phyloP scores from a whole-genome alignment of 257 asterid species.

The Rhazya stricta region DNA sequence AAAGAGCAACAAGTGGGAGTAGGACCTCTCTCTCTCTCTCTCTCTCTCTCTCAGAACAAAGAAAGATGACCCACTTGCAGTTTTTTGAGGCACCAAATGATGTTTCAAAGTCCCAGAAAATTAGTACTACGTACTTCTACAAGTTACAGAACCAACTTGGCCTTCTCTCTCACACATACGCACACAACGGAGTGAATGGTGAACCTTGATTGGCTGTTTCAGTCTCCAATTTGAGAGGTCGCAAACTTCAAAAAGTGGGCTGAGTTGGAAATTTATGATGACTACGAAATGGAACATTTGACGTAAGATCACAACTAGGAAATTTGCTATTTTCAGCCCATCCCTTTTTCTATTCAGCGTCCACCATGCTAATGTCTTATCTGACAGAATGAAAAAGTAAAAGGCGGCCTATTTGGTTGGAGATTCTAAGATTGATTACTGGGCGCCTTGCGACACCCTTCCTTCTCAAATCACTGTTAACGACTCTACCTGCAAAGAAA shows the following conservation, averaged over 20 bases:
- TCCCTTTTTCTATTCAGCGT: conserved; percentile 5
- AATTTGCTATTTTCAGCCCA: conserved; percentile 18
- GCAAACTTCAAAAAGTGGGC: conserved; percentile 11
- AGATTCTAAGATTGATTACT: not conserved
- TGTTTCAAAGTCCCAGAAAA: conserved; percentile 16
- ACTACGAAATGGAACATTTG: conserved; percentile 8
- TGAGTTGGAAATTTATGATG: conserved; percentile 16
- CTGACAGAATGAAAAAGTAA: conserved; percentile 9
- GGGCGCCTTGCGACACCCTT: not conserved
- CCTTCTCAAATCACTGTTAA: too few relatives aligned
- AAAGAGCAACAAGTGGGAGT: conserved; percentile 59
- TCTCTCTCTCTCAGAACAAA: conserved; percentile 13
- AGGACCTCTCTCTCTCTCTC: conserved; percentile 29
- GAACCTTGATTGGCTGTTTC: conserved; percentile 23
- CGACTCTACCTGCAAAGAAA: not conserved
- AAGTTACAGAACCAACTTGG: conserved; percentile 7
- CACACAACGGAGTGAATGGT: conserved; percentile 5
- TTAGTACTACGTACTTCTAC: not conserved
- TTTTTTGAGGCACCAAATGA: conserved; percentile 16
- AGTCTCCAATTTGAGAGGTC: conserved; percentile 3
- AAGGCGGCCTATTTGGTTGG: conserved; percentile 14
- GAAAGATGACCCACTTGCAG: conserved; percentile 46
- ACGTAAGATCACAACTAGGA: conserved; percentile 2
- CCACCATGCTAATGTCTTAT: not conserved
- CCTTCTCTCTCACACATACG: conserved; percentile 10